These are phyloP conservation scores for Spizellomyces punctatus DNA, from an alignment of 192 early-diverging fungal genomes.

Conservation along the genomic window DNA sequence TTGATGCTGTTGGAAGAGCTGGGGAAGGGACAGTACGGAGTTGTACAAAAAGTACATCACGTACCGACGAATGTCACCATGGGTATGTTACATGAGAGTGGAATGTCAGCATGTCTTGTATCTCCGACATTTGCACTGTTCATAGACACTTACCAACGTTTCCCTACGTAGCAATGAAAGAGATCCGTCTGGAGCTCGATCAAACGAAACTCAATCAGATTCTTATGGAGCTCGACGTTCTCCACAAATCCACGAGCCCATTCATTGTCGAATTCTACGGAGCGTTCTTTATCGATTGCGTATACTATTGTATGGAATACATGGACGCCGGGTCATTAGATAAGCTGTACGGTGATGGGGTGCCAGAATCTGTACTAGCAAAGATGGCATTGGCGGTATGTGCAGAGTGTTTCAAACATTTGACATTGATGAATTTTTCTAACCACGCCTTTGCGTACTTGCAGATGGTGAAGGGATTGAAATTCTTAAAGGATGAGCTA, in stretches of 20 bases:
- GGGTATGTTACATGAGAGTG: conserved; percentile 45
- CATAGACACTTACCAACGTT: too few relatives aligned
- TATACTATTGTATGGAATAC: conserved; percentile 98
- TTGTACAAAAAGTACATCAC: conserved; percentile 88
- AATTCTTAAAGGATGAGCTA: conserved; percentile 85
- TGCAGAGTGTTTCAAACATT: not conserved
- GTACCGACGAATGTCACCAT: conserved; percentile 82
- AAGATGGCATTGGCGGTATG: conserved; percentile 72
- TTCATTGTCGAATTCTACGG: conserved; percentile 99
- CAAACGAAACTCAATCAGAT: conserved; percentile 88
- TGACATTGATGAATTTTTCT: not conserved
- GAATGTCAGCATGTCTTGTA: too few relatives aligned
- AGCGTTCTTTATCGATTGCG: conserved; percentile 95
- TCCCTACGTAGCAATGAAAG: conserved; percentile 58
- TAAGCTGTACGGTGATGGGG: conserved; percentile 75
- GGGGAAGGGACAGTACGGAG: conserved; percentile 91
- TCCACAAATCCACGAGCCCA: conserved; percentile 83
- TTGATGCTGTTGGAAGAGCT: conserved; percentile 76
- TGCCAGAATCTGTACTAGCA: conserved; percentile 80
- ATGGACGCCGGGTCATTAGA: conserved; percentile 97
- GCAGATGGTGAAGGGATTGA: conserved; percentile 79
- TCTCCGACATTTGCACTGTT: too few relatives aligned
- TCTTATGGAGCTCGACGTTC: conserved; percentile 92
- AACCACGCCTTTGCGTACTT: too few relatives aligned
- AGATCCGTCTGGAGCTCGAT: conserved; percentile 92